Evolutionary conservation across 768 basidiomycete species (phyloP).

Genomic region (Phylloporus sp.): DNA sequence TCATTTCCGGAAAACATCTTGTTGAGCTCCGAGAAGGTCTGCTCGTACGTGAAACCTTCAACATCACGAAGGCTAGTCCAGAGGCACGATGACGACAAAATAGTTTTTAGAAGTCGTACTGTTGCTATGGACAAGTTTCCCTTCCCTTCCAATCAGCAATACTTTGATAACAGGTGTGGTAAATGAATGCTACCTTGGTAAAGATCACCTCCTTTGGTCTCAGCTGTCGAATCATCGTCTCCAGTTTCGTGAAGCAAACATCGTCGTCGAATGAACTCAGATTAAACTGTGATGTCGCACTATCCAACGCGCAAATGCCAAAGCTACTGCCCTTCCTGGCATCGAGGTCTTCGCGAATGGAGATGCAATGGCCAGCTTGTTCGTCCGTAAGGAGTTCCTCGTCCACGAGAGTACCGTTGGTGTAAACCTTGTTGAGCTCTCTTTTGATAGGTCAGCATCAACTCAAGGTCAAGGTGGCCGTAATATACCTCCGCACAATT

Average conservation of each 20-base stretch:
- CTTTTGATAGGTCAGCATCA: constrained; percentile 32
- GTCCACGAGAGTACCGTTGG: constrained; percentile 93
- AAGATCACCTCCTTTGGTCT: constrained; percentile 89
- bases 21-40: constrained; percentile 64
- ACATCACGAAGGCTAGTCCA: constrained; percentile 83
- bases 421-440: constrained; percentile 93
- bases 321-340: constrained; percentile 50
- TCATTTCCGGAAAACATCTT: constrained; percentile 52
- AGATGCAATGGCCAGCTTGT: constrained; percentile 91
- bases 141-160: constrained; percentile 35
- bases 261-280: constrained; percentile 89
- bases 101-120: constrained; percentile 71
- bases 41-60: constrained; percentile 77
- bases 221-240: constrained; percentile 89
- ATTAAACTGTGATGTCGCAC: constrained; percentile 93
- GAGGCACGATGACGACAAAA: constrained; percentile 74
- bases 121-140: constrained; percentile 84
- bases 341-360: constrained; percentile 60
- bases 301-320: constrained; percentile 89
- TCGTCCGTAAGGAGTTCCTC: constrained; percentile 84
- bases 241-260: constrained; percentile 84
- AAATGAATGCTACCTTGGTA: constrained; percentile 57
- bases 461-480: not conserved
- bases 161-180: not conserved
- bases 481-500: constrained; percentile 72